Conservation (phyloP, 371 early-diverging fungal genomes). For the Circinella umbellata region DNA sequence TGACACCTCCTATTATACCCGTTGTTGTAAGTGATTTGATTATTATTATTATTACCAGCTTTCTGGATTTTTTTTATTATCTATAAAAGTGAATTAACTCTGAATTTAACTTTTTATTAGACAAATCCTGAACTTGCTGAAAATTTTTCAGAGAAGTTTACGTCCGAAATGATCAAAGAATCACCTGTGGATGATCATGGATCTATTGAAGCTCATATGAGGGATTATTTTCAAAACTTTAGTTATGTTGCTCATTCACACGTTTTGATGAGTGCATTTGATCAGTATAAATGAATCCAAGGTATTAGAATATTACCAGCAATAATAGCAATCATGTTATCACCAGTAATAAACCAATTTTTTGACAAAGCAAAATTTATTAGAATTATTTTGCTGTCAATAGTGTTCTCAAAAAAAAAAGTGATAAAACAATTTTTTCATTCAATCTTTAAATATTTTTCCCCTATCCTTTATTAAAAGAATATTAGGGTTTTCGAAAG, state of each 20-base stretch:
- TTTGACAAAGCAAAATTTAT: too few species aligned
- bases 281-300: conserved; percentile 13
- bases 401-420: too few species aligned
- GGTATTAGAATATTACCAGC: too few species aligned
- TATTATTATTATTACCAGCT: background rate
- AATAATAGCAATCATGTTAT: too few species aligned
- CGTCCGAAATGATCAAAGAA: conserved; percentile 44
- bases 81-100: background rate
- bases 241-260: conserved; percentile 47
- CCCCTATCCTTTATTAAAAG: too few species aligned
- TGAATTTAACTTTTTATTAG: conserved; percentile 19
- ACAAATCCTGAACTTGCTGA: conserved; percentile 52
- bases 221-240: conserved; percentile 48
- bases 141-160: conserved; percentile 55
- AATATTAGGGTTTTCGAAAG: too few species aligned
- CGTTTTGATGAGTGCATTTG: conserved; percentile 18
- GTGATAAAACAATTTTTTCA: too few species aligned
- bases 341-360: too few species aligned
- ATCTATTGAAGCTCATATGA: conserved; percentile 34
- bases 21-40: conserved; percentile 52
- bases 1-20: conserved; percentile 79
- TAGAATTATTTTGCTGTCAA: too few species aligned
- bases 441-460: too few species aligned
- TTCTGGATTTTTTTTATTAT: background rate
- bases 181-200: conserved; percentile 34